phyloP scores from a whole-genome alignment of 2,329 filamentous ascomycete genomes.

The Dothideomycetidae sp. region DNA sequence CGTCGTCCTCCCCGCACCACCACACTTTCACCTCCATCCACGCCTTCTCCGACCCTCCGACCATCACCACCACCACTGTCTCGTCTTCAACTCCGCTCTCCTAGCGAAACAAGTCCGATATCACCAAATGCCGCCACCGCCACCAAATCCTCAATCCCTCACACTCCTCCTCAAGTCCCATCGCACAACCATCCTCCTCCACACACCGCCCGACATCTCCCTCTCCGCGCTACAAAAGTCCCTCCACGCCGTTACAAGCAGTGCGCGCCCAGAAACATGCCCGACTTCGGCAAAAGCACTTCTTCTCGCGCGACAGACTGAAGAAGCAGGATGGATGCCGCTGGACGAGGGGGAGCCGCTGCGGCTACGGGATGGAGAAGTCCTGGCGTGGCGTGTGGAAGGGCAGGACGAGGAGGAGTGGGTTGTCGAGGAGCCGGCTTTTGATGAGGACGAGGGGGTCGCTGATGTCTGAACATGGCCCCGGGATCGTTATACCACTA shows the following conservation, averaged over 20 bases:
- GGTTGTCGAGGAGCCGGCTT: conserved; percentile 21
- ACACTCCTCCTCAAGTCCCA: conserved; percentile 35
- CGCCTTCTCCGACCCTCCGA: background rate
- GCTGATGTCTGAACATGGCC: no score
- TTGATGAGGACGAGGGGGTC: conserved; percentile 19
- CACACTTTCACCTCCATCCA: background rate
- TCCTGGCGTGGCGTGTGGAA: conserved; percentile 24
- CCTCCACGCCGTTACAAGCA: conserved; percentile 30
- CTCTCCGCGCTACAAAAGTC: conserved; percentile 27
- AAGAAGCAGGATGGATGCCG: no score
- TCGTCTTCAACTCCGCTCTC: background rate
- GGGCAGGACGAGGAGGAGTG: conserved; percentile 18
- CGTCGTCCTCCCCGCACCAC: no score
- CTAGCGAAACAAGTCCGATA: no score
- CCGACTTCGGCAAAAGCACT: no score
- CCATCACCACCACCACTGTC: background rate
- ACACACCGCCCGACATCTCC: conserved; percentile 29
- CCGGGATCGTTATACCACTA: no score
- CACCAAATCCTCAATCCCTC: conserved; percentile 20
- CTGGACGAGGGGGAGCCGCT: no score
- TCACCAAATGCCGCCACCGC: conserved; percentile 15
- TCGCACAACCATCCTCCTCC: conserved; percentile 33
- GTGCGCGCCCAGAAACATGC: no score
- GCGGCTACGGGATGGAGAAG: conserved; percentile 21
- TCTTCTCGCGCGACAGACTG: no score